Evolutionary conservation across 352 stramenopile species (phyloP).

Genomic region (Globisporangium apiculatum): DNA sequence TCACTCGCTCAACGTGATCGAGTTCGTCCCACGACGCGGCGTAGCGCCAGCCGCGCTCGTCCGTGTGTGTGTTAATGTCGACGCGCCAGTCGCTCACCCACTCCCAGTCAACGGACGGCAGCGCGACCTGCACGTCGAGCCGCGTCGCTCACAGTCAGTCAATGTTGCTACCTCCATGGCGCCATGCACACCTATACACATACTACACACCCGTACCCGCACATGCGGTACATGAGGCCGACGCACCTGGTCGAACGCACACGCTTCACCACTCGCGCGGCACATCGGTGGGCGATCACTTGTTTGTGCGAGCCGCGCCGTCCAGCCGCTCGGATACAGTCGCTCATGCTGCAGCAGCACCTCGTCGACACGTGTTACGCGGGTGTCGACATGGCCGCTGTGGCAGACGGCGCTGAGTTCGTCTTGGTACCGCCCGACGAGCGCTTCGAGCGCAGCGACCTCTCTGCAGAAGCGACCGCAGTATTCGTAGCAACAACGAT

Average conservation of each 20-base stretch:
- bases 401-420: slow-evolving; percentile 21
- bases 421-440: slow-evolving; percentile 58
- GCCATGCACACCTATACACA: too few species aligned
- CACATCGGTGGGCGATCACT: slow-evolving; percentile 20
- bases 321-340: slow-evolving; percentile 26
- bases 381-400: slow-evolving; percentile 3
- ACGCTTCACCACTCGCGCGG: slow-evolving; percentile 22
- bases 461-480: slow-evolving; percentile 22
- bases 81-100: slow-evolving; percentile 50
- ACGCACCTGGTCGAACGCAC: slow-evolving; percentile 35
- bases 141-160: not conserved
- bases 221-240: too few species aligned
- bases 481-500: too few species aligned
- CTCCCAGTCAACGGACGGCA: slow-evolving; percentile 50
- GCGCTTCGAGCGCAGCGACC: slow-evolving; percentile 41
- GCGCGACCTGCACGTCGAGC: slow-evolving; percentile 20
- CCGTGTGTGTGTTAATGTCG: slow-evolving; percentile 37
- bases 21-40: slow-evolving; percentile 28
- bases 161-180: too few species aligned
- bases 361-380: slow-evolving; percentile 27
- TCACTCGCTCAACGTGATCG: slow-evolving; percentile 8
- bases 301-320: slow-evolving; percentile 3
- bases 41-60: slow-evolving; percentile 53
- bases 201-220: too few species aligned
- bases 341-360: slow-evolving; percentile 54